Conservation (phyloP, 106 monocot genomes). For the Iris macrosiphon region DNA sequence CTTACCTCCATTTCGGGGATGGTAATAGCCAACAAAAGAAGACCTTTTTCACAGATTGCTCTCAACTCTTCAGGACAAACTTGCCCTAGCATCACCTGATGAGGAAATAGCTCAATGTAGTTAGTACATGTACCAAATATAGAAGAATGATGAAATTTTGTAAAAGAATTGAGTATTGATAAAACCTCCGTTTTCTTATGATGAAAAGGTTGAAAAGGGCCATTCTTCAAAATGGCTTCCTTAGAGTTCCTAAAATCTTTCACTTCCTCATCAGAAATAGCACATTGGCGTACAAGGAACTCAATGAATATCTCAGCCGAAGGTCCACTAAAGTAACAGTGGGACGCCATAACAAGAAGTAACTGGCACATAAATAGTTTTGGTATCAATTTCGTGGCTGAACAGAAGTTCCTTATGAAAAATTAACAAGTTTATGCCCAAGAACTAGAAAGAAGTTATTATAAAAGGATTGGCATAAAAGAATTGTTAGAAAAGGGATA, state of each 20-base stretch:
- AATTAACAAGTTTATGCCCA: background rate
- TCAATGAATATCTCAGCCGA: constrained; percentile 76
- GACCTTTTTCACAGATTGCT: constrained; percentile 80
- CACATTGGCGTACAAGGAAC: constrained; percentile 74
- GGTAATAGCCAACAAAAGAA: constrained; percentile 82
- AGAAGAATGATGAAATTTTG: background rate
- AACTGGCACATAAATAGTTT: constrained; percentile 47
- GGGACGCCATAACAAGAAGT: constrained; percentile 96
- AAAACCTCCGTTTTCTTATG: constrained; percentile 65
- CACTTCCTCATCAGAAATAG: constrained; percentile 64
- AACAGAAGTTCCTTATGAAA: background rate
- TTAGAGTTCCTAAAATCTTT: constrained; percentile 38
- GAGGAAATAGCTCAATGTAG: background rate
- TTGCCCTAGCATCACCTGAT: constrained; percentile 46
- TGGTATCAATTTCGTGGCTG: constrained; percentile 4
- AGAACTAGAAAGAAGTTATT: background rate
- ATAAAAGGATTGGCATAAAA: background rate
- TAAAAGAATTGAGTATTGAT: background rate
- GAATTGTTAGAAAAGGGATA: constrained; percentile 1
- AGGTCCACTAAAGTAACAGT: constrained; percentile 74
- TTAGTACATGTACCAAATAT: background rate
- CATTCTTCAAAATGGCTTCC: constrained; percentile 26
- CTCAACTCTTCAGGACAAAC: constrained; percentile 58
- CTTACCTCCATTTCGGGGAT: constrained; percentile 98
- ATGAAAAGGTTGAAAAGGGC: constrained; percentile 49